Conservation (phyloP, 208 protist genomes). For the Crithidia mellificae region DNA sequence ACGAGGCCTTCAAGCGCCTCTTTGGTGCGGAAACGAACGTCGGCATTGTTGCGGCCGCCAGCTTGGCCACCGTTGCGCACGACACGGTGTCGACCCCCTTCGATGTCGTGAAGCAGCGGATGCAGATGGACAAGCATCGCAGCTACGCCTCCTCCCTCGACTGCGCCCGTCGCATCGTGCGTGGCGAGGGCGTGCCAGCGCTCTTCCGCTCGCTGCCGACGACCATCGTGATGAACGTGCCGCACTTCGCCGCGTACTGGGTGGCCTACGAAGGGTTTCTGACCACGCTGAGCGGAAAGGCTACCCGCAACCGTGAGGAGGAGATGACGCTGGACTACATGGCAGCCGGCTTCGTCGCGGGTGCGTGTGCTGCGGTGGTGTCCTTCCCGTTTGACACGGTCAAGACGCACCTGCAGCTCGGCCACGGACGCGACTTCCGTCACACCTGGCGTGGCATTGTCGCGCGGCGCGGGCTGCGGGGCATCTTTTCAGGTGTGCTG, state of each 20-base stretch:
- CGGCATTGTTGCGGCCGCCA: slow-evolving; percentile 52
- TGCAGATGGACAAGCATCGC: slow-evolving; percentile 84
- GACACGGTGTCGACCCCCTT: slow-evolving; percentile 92
- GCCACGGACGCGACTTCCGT: slow-evolving; percentile 31
- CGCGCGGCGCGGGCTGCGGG: slow-evolving; percentile 39
- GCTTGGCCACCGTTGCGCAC: slow-evolving; percentile 81
- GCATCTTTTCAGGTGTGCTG: slow-evolving; percentile 76
- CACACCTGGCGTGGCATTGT: slow-evolving; percentile 39
- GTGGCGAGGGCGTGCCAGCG: slow-evolving; percentile 55
- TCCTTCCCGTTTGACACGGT: slow-evolving; percentile 93
- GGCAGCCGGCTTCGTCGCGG: slow-evolving; percentile 79
- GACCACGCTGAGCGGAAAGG: slow-evolving; percentile 36
- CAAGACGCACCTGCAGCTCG: slow-evolving; percentile 91
- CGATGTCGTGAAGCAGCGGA: slow-evolving; percentile 95
- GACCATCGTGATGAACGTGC: slow-evolving; percentile 93
- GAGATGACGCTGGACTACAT: slow-evolving; percentile 69
- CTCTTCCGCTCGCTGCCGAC: slow-evolving; percentile 91
- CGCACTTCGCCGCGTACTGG: slow-evolving; percentile 92
- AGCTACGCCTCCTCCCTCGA: slow-evolving; percentile 54
- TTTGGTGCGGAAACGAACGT: slow-evolving; percentile 52
- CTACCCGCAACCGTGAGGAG: slow-evolving; percentile 41
- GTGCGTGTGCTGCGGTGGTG: slow-evolving; percentile 77
- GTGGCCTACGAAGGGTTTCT: slow-evolving; percentile 87
- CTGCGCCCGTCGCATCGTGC: slow-evolving; percentile 51
- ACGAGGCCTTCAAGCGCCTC: slow-evolving; percentile 87